Evolutionary conservation across 495 filamentous ascomycete species (phyloP), one percentile per base, ranked within the genome.

Genomic region (Aspergillus ostianus): DNA sequence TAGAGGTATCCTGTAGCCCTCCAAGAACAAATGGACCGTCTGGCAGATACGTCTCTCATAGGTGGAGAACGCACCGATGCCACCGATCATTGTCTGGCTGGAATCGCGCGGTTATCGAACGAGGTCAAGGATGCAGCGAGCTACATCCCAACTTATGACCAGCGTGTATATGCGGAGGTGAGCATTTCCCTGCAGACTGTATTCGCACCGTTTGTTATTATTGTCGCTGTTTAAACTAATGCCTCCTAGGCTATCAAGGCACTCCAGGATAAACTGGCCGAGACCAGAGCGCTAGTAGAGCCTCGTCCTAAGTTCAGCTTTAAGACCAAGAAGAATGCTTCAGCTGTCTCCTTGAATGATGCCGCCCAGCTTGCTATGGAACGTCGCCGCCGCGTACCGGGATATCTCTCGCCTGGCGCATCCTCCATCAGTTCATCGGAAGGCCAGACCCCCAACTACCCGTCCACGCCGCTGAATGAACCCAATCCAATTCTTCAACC

Each of bases 71-170:
- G 84, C 52, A 77, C 80, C 29, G 85, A 86, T 67, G 84, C 85
- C n/a, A 81, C 85, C 32, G 87, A 90, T 57, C 81, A 88, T 62
- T 87, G 82, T 64, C 76, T 89, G 44, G 80, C 86, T 18, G 79
- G 82, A 17, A 89, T 93, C 55, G 80, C 83, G 19, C 77, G 81
- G 45, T 79, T 93, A 17, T 88, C 87, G 0, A 81, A 84, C 58
- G 83, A 88, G 56, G 83, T 92, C 66, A 85, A 85, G 62, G 86
- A 90, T 74, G 82, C 85, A 7, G 82, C 85, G 2, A 81, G 79
- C 59, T 87, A 85, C 57, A 80, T 92, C 26, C 88, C 90, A 6
- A 82, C 88, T 4, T 90, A 91, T 64, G 90, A 93, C 58, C 90
- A 91, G 67, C 79, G 89, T 59, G 84, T 85, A 19, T 92, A 90